Percentiles rank a stretch among this genome's conserved stretches.
These are phyloP conservation scores for Agaricus sinodeliciosus DNA, from an alignment of 768 basidiomycete species.

Conservation along the genomic window DNA sequence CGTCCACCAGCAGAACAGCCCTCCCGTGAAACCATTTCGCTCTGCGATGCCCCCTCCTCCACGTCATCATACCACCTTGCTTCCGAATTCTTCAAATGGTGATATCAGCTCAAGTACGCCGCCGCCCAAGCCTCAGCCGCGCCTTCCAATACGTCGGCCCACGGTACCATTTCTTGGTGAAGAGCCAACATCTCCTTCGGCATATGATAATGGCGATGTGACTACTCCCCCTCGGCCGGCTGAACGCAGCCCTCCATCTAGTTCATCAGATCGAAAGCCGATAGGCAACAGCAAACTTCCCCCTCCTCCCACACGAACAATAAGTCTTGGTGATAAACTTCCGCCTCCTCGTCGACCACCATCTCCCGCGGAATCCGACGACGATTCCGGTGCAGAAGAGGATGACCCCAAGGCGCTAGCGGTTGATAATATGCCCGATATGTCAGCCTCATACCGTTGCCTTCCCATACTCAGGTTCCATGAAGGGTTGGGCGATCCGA, in stretches of 20 bases:
- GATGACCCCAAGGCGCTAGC: conserved; percentile 42
- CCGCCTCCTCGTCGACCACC: conserved; percentile 50
- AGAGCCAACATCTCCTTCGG: conserved; percentile 16
- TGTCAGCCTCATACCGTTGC: conserved; percentile 58
- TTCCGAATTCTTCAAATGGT: conserved; percentile 12
- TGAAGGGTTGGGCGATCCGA: conserved; percentile 34
- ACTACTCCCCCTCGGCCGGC: conserved; percentile 19
- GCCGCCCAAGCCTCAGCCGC: conserved; percentile 23
- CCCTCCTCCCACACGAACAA: conserved; percentile 72
- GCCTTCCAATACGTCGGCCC: conserved; percentile 37
- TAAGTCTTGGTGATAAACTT: conserved; percentile 62
- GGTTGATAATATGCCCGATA: conserved; percentile 58
- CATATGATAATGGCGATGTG: not conserved
- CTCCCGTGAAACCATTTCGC: conserved; percentile 13
- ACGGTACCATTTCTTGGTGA: conserved; percentile 13
- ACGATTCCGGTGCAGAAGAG: conserved; percentile 56
- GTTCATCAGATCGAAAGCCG: conserved; percentile 20
- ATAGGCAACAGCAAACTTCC: conserved; percentile 41
- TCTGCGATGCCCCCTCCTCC: conserved; percentile 19
- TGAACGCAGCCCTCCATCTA: conserved; percentile 21
- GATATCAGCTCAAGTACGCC: conserved; percentile 9
- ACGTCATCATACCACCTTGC: conserved; percentile 17
- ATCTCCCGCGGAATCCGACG: conserved; percentile 33
- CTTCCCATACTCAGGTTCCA: conserved; percentile 37
- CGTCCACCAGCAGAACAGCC: conserved; percentile 8